Evolutionary conservation across 2,329 filamentous ascomycete genomes (phyloP), one percentile per base, ranked within the genome.

Genomic region (Akanthomyces muscarius): DNA sequence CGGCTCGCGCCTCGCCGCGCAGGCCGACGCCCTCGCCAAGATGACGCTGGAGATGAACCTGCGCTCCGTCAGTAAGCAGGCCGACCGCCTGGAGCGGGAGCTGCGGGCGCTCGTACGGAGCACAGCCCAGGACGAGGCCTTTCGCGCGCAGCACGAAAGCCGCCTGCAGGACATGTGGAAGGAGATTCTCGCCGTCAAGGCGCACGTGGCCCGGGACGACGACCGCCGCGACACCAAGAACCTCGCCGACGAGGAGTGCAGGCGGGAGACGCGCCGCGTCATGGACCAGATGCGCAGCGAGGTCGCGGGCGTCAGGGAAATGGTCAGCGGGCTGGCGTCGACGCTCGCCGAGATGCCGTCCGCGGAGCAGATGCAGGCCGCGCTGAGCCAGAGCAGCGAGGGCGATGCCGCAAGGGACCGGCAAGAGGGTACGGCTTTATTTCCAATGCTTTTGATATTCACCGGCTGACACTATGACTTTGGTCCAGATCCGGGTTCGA

Each of bases 31-130:
- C 38, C 69, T 77, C n/a, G 71, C 75, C 5, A 68, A 65, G 48
- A 76, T 77, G 72, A 76, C 72, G 6, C 66, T 73, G n/a, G 75
- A 77, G 66, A 71, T 77, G 59, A 72, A 70, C 63, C 64, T 77
- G 42, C 73, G 71, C 44, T 63, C 68, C 38, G 64, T 77, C 28
- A 58, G 64, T 33, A 61, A 62, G 25, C 71, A 72, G 54, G 70
- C 71, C 1, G 68, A 71, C 48, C 67, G 69, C 4, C 70, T 76
- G 2, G 71, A 75, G 59, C 65, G 65, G 2, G 71, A 75, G 11
- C 62, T 77, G 33, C 63, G 61, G 7, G 61, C 63, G 21, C 70
- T 77, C 7, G 68, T 71, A 8, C 18, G 44, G 7, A 59, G 61
- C 18, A 75, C 71, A 2, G 65, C 66, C 8, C 62, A 70, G 10